A percentile compares a stretch with the other conserved stretches of the same genome.
phyloP scores from a whole-genome alignment of 192 early-diverging fungal genomes.

The Pilobolus umbonatus region DNA sequence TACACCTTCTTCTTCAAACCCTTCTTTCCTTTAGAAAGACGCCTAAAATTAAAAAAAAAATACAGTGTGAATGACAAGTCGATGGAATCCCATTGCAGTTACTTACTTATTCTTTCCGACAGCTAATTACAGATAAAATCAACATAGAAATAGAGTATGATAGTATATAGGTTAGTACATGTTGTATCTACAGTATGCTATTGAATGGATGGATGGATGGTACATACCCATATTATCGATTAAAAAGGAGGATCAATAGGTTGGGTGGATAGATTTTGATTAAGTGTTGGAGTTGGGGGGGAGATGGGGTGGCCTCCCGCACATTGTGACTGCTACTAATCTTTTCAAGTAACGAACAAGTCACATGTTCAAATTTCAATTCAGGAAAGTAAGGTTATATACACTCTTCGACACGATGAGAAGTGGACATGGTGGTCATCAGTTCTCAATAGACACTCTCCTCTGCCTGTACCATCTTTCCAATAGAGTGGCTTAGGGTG shows the following conservation, averaged over 20 bases:
- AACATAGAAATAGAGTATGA: conserved; percentile 3
- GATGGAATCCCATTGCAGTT: not conserved
- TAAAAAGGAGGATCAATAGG: conserved; percentile 25
- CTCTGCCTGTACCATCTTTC: too few relatives aligned
- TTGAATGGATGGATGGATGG: conserved; percentile 27
- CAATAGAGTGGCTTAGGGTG: too few relatives aligned
- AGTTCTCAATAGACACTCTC: too few relatives aligned
- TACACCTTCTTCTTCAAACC: conserved; percentile 89
- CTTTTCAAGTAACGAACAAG: too few relatives aligned
- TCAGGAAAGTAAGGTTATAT: too few relatives aligned
- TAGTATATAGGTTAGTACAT: not conserved
- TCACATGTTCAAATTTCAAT: too few relatives aligned
- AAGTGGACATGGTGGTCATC: too few relatives aligned
- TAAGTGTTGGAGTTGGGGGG: not conserved
- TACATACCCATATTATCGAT: conserved; percentile 34
- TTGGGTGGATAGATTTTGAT: not conserved
- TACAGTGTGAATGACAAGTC: conserved; percentile 2
- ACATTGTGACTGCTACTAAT: too few relatives aligned
- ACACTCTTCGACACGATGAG: too few relatives aligned
- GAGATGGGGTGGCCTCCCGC: not conserved
- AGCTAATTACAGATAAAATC: too few relatives aligned
- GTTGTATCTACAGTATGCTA: not conserved
- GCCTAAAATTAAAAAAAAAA: conserved; percentile 40
- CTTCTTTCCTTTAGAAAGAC: conserved; percentile 83
- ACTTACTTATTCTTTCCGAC: conserved; percentile 73